phyloP scores from a whole-genome alignment of 768 basidiomycete genomes.

The Lyophyllum shimeji region DNA sequence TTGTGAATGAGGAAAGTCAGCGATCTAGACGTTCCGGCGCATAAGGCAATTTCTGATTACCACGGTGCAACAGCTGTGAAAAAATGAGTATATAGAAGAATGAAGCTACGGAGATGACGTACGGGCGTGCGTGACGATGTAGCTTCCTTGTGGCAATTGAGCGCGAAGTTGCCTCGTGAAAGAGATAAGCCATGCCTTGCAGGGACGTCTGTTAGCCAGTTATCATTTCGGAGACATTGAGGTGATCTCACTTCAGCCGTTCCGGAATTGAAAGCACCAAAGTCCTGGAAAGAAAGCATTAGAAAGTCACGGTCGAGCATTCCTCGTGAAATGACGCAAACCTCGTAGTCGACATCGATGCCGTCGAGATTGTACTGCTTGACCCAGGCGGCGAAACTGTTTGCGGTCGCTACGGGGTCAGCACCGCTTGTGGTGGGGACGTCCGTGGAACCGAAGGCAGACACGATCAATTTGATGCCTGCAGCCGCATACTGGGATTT shows the following conservation, averaged over 20 bases:
- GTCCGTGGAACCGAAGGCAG: constrained; percentile 59
- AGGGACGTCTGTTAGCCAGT: neutral
- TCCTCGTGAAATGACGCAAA: constrained; percentile 13
- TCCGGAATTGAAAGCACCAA: constrained; percentile 54
- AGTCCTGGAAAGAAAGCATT: constrained; percentile 43
- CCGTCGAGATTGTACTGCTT: constrained; percentile 62
- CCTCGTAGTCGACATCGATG: constrained; percentile 75
- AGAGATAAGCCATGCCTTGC: constrained; percentile 48
- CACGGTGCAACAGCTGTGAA: constrained; percentile 48
- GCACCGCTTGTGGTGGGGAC: constrained; percentile 55
- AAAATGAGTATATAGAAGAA: neutral
- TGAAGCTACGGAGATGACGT: constrained; percentile 19
- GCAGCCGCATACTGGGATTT: constrained; percentile 52
- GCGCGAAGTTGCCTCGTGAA: constrained; percentile 53
- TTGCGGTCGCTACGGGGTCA: constrained; percentile 63
- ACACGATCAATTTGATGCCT: constrained; percentile 63
- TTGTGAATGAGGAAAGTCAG: constrained; percentile 14
- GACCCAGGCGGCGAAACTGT: constrained; percentile 66
- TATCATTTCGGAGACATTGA: neutral
- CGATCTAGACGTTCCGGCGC: neutral
- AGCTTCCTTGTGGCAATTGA: constrained; percentile 47
- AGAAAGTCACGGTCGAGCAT: neutral
- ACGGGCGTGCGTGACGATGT: constrained; percentile 59
- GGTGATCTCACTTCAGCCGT: constrained; percentile 45
- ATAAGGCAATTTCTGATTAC: constrained; percentile 17